Evolutionary conservation across 305 asterid species (phyloP).

Genomic region (Ajuga reptans): DNA sequence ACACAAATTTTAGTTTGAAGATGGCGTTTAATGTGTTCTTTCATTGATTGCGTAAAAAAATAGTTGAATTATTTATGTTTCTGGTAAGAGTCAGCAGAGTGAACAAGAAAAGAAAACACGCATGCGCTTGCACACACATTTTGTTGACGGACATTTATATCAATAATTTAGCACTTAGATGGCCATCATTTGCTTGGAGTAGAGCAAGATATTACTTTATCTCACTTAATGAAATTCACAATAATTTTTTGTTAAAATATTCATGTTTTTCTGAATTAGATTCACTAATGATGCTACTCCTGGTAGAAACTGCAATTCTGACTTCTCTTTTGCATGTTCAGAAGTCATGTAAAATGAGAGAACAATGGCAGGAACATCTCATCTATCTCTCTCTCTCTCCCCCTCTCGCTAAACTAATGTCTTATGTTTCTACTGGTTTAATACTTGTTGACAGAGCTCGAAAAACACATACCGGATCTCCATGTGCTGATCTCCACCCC

Average conservation of each 20-base stretch:
- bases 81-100: no score
- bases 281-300: no score
- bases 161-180: no score
- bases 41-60: not conserved
- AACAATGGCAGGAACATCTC: not conserved
- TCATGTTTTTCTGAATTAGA: no score
- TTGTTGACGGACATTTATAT: no score
- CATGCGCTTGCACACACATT: no score
- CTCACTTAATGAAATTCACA: no score
- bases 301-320: not conserved
- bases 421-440: not conserved
- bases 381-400: not conserved
- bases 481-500: slow-evolving; percentile 89
- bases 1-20: not conserved
- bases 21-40: not conserved
- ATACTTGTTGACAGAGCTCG: slow-evolving; percentile 59
- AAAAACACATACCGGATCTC: slow-evolving; percentile 82
- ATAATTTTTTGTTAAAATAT: no score
- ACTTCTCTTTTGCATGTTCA: not conserved
- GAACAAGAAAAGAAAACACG: no score
- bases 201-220: no score
- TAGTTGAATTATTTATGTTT: not conserved
- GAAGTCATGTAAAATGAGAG: not conserved
- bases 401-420: no score
- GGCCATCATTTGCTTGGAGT: no score